Percentiles rank a stretch among this genome's conserved stretches.
Conservation (phyloP, 768 basidiomycete genomes). For the Collybiopsis luxurians region DNA sequence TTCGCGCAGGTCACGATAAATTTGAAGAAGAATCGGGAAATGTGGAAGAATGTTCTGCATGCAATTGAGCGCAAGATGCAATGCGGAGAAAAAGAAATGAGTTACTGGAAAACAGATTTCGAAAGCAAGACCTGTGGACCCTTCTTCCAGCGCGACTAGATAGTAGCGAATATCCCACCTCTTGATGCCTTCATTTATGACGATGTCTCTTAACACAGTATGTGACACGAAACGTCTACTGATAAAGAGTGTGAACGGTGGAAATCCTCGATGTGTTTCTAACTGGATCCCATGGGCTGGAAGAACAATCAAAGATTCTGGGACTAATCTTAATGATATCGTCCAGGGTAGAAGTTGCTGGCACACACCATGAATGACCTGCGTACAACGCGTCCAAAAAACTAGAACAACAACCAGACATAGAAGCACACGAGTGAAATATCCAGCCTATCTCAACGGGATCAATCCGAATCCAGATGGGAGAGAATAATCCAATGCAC, state of each 20-base stretch:
- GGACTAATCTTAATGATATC: background rate
- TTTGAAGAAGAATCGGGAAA: constrained; percentile 54
- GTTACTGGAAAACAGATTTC: constrained; percentile 63
- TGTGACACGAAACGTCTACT: constrained; percentile 60
- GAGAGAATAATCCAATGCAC: constrained; percentile 18
- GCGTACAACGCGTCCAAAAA: constrained; percentile 35
- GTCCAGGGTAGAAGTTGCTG: background rate
- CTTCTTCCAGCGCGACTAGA: constrained; percentile 45
- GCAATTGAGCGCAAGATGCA: constrained; percentile 5
- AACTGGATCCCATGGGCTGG: constrained; percentile 72
- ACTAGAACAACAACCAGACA: constrained; percentile 18
- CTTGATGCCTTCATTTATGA: constrained; percentile 72
- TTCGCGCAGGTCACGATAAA: constrained; percentile 40
- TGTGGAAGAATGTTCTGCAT: constrained; percentile 62
- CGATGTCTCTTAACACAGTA: constrained; percentile 49
- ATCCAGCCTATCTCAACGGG: background rate
- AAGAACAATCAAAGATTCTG: constrained; percentile 71
- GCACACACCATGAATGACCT: constrained; percentile 46
- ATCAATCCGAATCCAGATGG: background rate
- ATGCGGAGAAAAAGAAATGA: constrained; percentile 7
- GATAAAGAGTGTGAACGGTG: constrained; percentile 30
- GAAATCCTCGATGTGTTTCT: constrained; percentile 64
- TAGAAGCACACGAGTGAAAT: constrained; percentile 14
- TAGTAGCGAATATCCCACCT: constrained; percentile 76
- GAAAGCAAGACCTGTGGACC: constrained; percentile 29